These are phyloP conservation scores for Irpex rosettiformis DNA, from an alignment of 1,284 basidiomycete genomes.

Conservation along the genomic window DNA sequence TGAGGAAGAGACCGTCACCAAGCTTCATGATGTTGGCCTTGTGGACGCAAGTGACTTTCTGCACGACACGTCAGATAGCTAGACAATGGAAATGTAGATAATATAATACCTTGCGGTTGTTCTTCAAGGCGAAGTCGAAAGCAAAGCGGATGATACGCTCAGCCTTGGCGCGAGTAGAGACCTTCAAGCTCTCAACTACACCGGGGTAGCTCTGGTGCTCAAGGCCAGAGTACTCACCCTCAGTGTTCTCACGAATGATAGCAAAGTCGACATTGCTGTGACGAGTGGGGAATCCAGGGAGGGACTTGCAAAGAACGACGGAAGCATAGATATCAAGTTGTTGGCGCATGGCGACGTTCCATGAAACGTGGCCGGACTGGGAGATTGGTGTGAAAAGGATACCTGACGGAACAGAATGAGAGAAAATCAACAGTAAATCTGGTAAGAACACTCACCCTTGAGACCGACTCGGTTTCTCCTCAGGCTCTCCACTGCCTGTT, in stretches of 20 bases:
- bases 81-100: not conserved
- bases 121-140: constrained; percentile 99
- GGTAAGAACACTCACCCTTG: constrained; percentile 69
- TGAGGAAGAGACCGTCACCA: constrained; percentile 98
- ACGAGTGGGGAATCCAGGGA: constrained; percentile 95
- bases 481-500: constrained; percentile 95
- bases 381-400: constrained; percentile 99
- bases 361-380: constrained; percentile 94
- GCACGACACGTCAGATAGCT: constrained; percentile 9
- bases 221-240: constrained; percentile 98
- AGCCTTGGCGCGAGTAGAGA: constrained; percentile 93
- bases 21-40: constrained; percentile 99
- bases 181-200: constrained; percentile 98
- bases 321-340: constrained; percentile 99
- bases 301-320: constrained; percentile 96
- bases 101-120: constrained; percentile 81
- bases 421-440: not conserved
- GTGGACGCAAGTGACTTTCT: constrained; percentile 99
- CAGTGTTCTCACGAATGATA: constrained; percentile 98
- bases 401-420: constrained; percentile 46
- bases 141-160: constrained; percentile 98
- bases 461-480: constrained; percentile 97
- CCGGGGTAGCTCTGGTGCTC: constrained; percentile 99
- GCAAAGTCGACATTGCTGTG: constrained; percentile 98
- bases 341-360: constrained; percentile 99